Conservation (phyloP, 305 asterid species). For the Fraxinus albicans region DNA sequence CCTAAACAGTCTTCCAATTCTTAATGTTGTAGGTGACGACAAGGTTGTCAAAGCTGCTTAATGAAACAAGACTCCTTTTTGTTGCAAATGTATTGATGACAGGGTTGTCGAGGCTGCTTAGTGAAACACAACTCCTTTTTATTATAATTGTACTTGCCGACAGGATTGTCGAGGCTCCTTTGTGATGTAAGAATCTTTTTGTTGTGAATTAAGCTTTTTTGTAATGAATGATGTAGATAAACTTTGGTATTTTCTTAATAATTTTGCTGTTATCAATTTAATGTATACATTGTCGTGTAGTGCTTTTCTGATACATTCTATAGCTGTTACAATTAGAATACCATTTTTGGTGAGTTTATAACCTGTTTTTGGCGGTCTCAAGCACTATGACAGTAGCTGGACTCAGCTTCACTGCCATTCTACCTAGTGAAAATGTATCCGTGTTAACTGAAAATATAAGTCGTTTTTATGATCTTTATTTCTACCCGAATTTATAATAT, state of each 20-base stretch:
- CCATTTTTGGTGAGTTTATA: background rate
- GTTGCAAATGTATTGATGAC: conserved; percentile 14
- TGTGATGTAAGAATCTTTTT: background rate
- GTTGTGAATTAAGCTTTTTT: conserved; percentile 15
- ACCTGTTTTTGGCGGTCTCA: background rate
- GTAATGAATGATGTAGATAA: conserved; percentile 32
- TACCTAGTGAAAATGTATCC: background rate
- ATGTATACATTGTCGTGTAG: background rate
- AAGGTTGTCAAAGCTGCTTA: conserved; percentile 55
- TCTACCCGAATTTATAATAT: background rate
- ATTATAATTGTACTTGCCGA: background rate
- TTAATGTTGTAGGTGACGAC: conserved; percentile 56
- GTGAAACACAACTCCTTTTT: conserved; percentile 4
- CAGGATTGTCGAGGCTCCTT: background rate
- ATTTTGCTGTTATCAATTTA: conserved; percentile 5
- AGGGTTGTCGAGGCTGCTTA: conserved; percentile 5
- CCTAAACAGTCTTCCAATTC: conserved; percentile 64
- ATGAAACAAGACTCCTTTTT: conserved; percentile 27
- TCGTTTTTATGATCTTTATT: background rate
- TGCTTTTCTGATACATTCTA: background rate
- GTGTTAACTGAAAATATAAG: background rate
- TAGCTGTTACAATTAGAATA: background rate
- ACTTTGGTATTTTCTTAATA: conserved; percentile 8
- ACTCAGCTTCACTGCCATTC: background rate
- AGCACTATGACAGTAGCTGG: background rate